Percentiles rank a stretch among this genome's conserved stretches.
phyloP scores from a whole-genome alignment of 176 grass and related monocot species.

The Typha latifolia region DNA sequence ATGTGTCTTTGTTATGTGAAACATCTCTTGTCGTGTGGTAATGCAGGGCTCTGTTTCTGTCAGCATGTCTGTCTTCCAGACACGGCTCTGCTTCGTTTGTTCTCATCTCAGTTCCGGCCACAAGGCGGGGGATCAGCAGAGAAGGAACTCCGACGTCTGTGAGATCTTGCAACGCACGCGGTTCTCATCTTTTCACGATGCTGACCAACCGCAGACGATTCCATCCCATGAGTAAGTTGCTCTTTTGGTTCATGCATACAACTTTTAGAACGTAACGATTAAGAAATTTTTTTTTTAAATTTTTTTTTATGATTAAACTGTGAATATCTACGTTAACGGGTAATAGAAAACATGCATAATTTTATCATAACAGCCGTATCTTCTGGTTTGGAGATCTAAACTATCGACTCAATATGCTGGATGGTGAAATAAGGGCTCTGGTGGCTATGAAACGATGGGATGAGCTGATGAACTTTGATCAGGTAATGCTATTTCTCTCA shows the following conservation, averaged over 20 bases:
- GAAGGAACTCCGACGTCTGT: conserved; percentile 40
- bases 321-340: no score
- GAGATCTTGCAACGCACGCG: conserved; percentile 45
- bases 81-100: conserved; percentile 56
- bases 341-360: no score
- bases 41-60: conserved; percentile 53
- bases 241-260: not conserved
- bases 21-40: not conserved
- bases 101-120: conserved; percentile 67
- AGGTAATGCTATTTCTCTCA: conserved; percentile 24
- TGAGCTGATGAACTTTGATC: conserved; percentile 54
- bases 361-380: conserved; percentile 37
- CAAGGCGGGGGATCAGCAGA: conserved; percentile 41
- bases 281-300: no score
- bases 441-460: conserved; percentile 37
- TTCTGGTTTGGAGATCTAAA: conserved; percentile 86
- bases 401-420: conserved; percentile 44
- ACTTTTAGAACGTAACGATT: no score
- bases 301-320: no score
- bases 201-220: conserved; percentile 35
- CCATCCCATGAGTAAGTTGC: conserved; percentile 52
- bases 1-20: no score
- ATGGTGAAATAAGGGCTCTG: conserved; percentile 30
- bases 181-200: conserved; percentile 35
- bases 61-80: conserved; percentile 64